phyloP scores from a whole-genome alignment of 169 alveolate genomes.

The Miamiensis avidus region DNA sequence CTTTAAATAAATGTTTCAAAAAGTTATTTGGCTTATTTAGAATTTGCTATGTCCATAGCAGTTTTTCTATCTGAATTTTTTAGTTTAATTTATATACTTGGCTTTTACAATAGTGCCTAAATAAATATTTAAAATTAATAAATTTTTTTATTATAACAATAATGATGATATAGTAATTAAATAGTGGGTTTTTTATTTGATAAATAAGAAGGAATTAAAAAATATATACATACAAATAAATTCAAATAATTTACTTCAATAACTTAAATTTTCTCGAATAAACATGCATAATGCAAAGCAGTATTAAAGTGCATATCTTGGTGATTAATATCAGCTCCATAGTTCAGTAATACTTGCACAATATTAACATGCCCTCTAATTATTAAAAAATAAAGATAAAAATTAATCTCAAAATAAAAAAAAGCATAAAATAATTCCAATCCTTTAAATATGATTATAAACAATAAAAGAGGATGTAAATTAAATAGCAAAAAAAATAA shows the following conservation, averaged over 20 bases:
- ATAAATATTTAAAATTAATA: not conserved
- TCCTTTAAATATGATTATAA: too few species aligned
- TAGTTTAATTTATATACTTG: not conserved
- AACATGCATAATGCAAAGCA: slow-evolving; percentile 26
- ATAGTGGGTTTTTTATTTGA: not conserved
- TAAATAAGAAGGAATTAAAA: not conserved
- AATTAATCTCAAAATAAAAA: too few species aligned
- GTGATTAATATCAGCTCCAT: slow-evolving; percentile 17
- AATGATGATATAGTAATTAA: not conserved
- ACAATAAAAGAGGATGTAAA: too few species aligned
- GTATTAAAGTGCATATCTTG: slow-evolving; percentile 1
- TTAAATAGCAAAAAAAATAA: too few species aligned
- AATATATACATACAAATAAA: too few species aligned
- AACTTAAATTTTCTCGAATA: slow-evolving; percentile 8
- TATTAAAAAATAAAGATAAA: too few species aligned
- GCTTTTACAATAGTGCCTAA: not conserved
- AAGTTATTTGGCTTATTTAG: not conserved
- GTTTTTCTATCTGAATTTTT: not conserved
- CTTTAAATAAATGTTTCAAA: not conserved
- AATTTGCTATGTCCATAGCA: not conserved
- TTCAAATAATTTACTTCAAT: slow-evolving; percentile 18
- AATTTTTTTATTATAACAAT: not conserved
- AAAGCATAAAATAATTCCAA: too few species aligned
- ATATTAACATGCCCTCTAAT: not conserved
- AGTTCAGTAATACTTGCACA: too few species aligned